Conservation (phyloP, 208 protist species). For the Acanthamoeba royreba region DNA sequence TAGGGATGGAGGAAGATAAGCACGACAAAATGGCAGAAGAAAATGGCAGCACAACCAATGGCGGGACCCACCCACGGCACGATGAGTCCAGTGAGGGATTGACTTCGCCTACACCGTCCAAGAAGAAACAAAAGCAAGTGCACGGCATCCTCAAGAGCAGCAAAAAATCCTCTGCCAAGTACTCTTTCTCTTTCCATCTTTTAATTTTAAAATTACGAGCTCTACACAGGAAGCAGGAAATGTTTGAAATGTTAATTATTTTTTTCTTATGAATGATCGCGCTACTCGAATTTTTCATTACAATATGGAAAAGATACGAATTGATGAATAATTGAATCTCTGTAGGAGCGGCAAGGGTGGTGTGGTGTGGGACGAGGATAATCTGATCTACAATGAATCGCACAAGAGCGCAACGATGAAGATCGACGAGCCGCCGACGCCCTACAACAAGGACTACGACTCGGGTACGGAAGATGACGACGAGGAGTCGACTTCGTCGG, state of each 20-base stretch:
- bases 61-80: no score
- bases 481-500: background rate
- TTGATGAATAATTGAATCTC: background rate
- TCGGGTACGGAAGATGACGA: background rate
- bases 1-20: no score
- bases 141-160: conserved; percentile 17
- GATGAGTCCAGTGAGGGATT: no score
- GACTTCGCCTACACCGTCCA: background rate
- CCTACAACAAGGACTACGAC: conserved; percentile 33
- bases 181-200: background rate
- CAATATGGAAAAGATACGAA: background rate
- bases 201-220: background rate
- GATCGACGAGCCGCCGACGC: conserved; percentile 10
- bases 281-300: no score
- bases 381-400: conserved; percentile 7
- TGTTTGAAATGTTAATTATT: background rate
- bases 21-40: no score
- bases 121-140: conserved; percentile 37
- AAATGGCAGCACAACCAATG: no score
- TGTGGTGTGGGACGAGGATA: conserved; percentile 13
- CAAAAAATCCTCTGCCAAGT: background rate
- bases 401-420: conserved; percentile 33
- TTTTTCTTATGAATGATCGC: background rate
- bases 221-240: background rate
- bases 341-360: background rate